Conservation (phyloP, 306 rosid genomes). For the Abrus pulchellus region DNA sequence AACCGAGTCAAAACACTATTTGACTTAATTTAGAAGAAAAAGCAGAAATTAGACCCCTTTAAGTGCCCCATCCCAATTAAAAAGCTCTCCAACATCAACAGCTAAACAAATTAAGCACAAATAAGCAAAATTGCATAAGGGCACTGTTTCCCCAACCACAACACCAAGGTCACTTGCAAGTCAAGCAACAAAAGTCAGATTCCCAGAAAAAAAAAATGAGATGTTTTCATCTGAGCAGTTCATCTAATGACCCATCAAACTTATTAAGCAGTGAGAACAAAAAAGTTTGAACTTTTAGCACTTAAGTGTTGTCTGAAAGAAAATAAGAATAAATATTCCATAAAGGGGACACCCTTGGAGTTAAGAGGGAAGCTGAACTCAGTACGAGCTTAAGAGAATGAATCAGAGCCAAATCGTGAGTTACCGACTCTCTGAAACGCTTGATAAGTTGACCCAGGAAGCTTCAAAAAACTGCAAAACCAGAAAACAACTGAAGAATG, state of each 20-base stretch:
- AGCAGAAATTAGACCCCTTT: constrained; percentile 18
- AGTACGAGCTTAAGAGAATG: constrained; percentile 36
- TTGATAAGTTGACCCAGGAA: constrained; percentile 40
- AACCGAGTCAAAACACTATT: constrained; percentile 41
- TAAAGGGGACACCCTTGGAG: constrained; percentile 43
- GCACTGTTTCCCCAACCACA: constrained; percentile 32
- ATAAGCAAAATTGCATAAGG: constrained; percentile 33
- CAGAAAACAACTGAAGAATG: not conserved
- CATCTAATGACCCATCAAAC: constrained; percentile 47
- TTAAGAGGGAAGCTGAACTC: constrained; percentile 42
- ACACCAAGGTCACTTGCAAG: constrained; percentile 46
- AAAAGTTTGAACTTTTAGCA: constrained; percentile 32
- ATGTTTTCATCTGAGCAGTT: not conserved
- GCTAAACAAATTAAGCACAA: constrained; percentile 34
- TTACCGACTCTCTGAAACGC: not conserved
- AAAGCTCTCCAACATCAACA: constrained; percentile 32
- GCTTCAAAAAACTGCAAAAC: constrained; percentile 38
- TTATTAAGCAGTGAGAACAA: not conserved
- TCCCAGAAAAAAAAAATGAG: constrained; percentile 26
- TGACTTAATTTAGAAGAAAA: constrained; percentile 40
- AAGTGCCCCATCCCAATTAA: constrained; percentile 11
- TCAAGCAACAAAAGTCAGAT: constrained; percentile 45
- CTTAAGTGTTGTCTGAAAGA: not conserved
- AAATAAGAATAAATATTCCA: constrained; percentile 34
- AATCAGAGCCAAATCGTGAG: constrained; percentile 42